Conservation (phyloP, 768 basidiomycete genomes). For the Candolleomyces eurysporus region DNA sequence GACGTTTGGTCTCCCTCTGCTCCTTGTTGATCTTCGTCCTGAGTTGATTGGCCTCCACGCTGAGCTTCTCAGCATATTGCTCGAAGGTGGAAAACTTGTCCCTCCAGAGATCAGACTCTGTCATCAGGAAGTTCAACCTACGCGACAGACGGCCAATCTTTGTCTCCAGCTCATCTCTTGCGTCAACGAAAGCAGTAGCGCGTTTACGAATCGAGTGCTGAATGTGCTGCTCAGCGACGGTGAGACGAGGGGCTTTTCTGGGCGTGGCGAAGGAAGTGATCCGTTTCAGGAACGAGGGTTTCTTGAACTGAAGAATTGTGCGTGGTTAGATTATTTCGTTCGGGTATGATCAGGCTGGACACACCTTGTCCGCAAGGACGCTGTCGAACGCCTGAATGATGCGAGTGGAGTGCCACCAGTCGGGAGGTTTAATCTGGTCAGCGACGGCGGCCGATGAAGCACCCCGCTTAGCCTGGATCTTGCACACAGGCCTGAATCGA, state of each 20-base stretch:
- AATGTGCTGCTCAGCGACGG: conserved; percentile 78
- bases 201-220: conserved; percentile 89
- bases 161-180: conserved; percentile 89
- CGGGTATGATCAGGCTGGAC: conserved; percentile 8
- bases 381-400: conserved; percentile 89
- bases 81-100: conserved; percentile 95
- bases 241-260: conserved; percentile 70
- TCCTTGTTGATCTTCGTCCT: conserved; percentile 88
- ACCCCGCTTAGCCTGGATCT: conserved; percentile 82
- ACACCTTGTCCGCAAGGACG: conserved; percentile 81
- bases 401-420: conserved; percentile 93
- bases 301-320: conserved; percentile 62
- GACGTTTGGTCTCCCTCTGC: conserved; percentile 81
- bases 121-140: conserved; percentile 89
- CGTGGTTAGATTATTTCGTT: neutral
- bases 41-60: conserved; percentile 81
- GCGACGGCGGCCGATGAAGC: conserved; percentile 79
- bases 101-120: conserved; percentile 86
- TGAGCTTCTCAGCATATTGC: conserved; percentile 89
- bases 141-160: conserved; percentile 87
- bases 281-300: conserved; percentile 83
- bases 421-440: conserved; percentile 85
- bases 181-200: conserved; percentile 92
- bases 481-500: conserved; percentile 86
- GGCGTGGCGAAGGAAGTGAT: conserved; percentile 74